These are phyloP conservation scores for Chionographis japonica DNA, from an alignment of 106 monocot species.

Conservation along the genomic window DNA sequence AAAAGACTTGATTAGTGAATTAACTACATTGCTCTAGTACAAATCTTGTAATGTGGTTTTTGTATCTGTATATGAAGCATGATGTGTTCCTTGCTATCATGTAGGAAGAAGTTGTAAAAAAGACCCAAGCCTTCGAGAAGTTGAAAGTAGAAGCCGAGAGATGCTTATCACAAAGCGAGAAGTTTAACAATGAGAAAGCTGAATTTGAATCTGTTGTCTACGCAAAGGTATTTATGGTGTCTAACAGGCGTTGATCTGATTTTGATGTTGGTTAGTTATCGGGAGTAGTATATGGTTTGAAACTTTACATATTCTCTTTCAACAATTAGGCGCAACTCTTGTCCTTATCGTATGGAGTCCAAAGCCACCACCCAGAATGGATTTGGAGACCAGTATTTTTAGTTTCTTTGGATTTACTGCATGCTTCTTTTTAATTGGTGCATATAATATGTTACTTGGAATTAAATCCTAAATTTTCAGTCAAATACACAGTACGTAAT, in stretches of 20 bases:
- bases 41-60: neutral
- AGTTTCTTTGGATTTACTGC: no score
- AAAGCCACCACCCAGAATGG: no score
- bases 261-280: neutral
- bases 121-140: slow-evolving; percentile 65
- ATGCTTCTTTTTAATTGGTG: no score
- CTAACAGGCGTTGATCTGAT: neutral
- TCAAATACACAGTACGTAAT: no score
- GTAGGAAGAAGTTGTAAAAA: slow-evolving; percentile 89
- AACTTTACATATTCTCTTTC: neutral
- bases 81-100: neutral
- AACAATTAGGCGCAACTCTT: no score
- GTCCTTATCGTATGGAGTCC: no score
- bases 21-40: no score
- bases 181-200: slow-evolving; percentile 58
- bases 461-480: no score
- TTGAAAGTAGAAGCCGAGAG: slow-evolving; percentile 76
- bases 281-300: neutral
- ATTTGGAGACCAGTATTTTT: no score
- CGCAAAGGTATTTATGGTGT: slow-evolving; percentile 51
- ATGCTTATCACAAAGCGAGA: slow-evolving; percentile 83
- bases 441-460: no score
- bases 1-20: no score
- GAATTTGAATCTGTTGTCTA: slow-evolving; percentile 77
- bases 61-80: neutral